Evolutionary conservation across 1,284 basidiomycete genomes (phyloP), one percentile per base, ranked within the genome.

Genomic region (Gymnopus androsaceus): DNA sequence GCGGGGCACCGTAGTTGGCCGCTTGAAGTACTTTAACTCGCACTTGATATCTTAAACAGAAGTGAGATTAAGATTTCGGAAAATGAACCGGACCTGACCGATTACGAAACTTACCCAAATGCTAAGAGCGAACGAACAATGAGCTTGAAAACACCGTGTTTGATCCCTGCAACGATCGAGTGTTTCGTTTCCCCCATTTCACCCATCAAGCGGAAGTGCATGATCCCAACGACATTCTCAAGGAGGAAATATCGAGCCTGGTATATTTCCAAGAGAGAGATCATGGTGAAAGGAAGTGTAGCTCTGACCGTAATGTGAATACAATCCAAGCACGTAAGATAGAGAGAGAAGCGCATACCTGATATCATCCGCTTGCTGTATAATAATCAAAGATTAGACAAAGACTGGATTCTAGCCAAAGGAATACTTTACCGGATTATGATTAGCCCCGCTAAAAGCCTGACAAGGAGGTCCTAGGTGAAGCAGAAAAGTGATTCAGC

Each of bases 201-300:
- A 9, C 58, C 55, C 41, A 60, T 66, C 3, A 83, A 68, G 1
- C 67, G 73, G 61, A 79, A 76, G 40, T 68, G 66, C 0, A 88
- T 62, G 19, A 90, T 68, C 0, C 88, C 88, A 21, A 67, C 63
- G 3, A 90, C 87, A 66, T 90, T 90, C 66, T 90, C 88, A 25
- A 90, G 72, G 7, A 89, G 74, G 58, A 90, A 79, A 60, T 84
- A 88, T 31, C 69, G 69, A 0, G 87, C 85, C 33, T 75, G 69
- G 61, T 87, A 88, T 56, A 80, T 77, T 61, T 90, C 88, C n/a
- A 87, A 83, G 62, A 79, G 88, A n/a, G 84, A 83, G 4, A 90
- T 70, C 82, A 88, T 87, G 56, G 85, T 87, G 64, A 80, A 81
- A 1, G 84, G 75, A 41, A 88, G 70, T 2, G 85, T 83, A 27